Conservation (phyloP, 768 basidiomycete genomes). For the Naganishia antarctica region DNA sequence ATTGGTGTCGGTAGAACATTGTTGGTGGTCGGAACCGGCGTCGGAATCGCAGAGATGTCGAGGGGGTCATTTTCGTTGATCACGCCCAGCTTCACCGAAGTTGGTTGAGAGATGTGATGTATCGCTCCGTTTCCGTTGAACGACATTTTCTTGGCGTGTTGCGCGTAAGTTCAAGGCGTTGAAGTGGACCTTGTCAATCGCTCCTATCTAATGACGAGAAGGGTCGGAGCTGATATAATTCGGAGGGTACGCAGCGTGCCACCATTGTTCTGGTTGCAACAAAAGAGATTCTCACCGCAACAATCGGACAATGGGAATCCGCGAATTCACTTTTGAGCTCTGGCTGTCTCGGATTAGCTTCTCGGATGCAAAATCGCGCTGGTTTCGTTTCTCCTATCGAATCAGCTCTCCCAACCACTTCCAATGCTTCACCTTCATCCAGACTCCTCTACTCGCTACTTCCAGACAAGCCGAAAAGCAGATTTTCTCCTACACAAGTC, state of each 20-base stretch:
- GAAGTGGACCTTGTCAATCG: not conserved
- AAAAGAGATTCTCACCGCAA: not conserved
- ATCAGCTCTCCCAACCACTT: no score
- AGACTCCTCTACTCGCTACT: no score
- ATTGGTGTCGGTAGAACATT: constrained; percentile 1
- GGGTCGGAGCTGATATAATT: not conserved
- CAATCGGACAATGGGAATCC: no score
- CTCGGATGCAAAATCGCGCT: constrained; percentile 3
- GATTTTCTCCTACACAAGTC: no score
- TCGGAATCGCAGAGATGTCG: no score
- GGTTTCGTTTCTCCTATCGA: no score
- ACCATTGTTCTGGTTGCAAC: not conserved
- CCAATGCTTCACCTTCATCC: no score
- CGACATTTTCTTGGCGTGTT: not conserved
- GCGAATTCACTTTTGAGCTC: no score
- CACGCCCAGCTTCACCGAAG: not conserved
- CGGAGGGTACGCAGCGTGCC: not conserved
- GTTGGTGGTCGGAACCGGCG: not conserved
- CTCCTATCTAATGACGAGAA: not conserved
- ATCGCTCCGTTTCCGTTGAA: not conserved
- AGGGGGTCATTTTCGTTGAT: not conserved
- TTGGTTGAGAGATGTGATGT: not conserved
- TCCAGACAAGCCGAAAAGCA: no score
- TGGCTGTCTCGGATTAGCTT: not conserved
- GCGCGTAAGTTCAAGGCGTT: not conserved